Percentiles rank a stretch among this genome's conserved stretches.
These are phyloP conservation scores for Schizopora paradoxa DNA, from an alignment of 1,284 basidiomycete species.

Conservation along the genomic window DNA sequence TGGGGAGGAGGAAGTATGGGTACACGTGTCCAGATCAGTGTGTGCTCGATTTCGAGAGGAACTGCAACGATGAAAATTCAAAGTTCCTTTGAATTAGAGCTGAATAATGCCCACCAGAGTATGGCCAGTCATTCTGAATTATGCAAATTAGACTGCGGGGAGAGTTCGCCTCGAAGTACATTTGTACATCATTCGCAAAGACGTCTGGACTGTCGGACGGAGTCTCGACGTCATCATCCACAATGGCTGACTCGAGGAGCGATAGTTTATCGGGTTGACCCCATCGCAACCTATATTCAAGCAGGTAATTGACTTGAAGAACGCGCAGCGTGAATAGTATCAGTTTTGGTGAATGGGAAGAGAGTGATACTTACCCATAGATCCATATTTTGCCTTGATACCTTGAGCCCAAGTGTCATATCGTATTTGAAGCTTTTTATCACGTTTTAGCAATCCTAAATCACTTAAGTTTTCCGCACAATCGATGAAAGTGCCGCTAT, in stretches of 20 bases:
- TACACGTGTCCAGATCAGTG: slow-evolving; percentile 67
- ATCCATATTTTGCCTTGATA: slow-evolving; percentile 55
- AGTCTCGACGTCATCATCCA: slow-evolving; percentile 18
- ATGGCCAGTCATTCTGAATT: slow-evolving; percentile 80
- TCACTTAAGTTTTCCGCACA: slow-evolving; percentile 60
- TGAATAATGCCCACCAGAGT: slow-evolving; percentile 50
- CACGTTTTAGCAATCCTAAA: slow-evolving; percentile 71
- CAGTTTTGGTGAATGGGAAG: slow-evolving; percentile 3
- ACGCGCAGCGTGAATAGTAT: slow-evolving; percentile 2
- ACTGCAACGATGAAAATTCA: slow-evolving; percentile 35
- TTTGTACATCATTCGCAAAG: slow-evolving; percentile 29
- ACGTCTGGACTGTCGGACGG: slow-evolving; percentile 8
- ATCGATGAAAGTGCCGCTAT: too few relatives aligned
- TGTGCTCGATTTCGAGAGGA: slow-evolving; percentile 68
- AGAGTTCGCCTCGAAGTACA: slow-evolving; percentile 61
- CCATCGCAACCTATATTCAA: slow-evolving; percentile 65
- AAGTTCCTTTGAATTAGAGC: not conserved
- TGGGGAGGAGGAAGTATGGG: slow-evolving; percentile 57
- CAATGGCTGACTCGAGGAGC: slow-evolving; percentile 42
- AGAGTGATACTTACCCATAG: slow-evolving; percentile 43
- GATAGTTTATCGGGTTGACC: slow-evolving; percentile 60
- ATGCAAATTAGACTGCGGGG: slow-evolving; percentile 58
- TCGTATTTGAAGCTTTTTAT: slow-evolving; percentile 57
- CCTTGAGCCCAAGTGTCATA: slow-evolving; percentile 57
- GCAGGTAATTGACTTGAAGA: slow-evolving; percentile 58